A percentile compares a stretch with the other conserved stretches of the same genome.
Conservation (phyloP, 2,329 filamentous ascomycete species). For the Shiraia bambusicola region DNA sequence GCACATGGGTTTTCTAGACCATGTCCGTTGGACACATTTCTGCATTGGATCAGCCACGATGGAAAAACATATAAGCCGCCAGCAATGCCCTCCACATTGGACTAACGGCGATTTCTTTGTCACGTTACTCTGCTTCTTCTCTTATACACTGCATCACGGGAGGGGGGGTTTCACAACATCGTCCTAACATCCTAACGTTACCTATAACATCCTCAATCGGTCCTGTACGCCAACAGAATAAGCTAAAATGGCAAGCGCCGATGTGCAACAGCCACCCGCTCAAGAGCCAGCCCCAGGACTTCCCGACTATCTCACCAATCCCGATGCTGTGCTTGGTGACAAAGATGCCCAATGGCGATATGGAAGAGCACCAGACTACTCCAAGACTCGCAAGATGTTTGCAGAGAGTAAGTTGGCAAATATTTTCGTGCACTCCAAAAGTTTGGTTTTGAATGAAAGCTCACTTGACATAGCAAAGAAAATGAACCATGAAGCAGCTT, state of each 20-base stretch:
- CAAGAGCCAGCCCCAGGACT: constrained; percentile 42
- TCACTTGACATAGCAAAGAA: constrained; percentile 54
- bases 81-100: background rate
- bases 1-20: constrained; percentile 5
- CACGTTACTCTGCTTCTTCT: too few relatives aligned
- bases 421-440: background rate
- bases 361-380: constrained; percentile 63
- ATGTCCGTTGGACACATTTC: background rate
- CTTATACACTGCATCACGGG: background rate
- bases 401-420: constrained; percentile 53
- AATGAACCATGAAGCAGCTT: constrained; percentile 57
- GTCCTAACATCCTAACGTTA: background rate
- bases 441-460: background rate
- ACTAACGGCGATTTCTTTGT: background rate
- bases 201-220: background rate
- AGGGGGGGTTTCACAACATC: background rate
- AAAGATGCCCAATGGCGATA: constrained; percentile 60
- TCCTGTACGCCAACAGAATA: constrained; percentile 1
- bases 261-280: constrained; percentile 25
- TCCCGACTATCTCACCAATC: constrained; percentile 61
- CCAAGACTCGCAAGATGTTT: constrained; percentile 62
- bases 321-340: constrained; percentile 60
- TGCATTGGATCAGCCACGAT: background rate
- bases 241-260: constrained; percentile 29
- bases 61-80: constrained; percentile 11